These are phyloP conservation scores for Lachnellula suecica DNA, from an alignment of 2,329 filamentous ascomycete species.

Conservation along the genomic window DNA sequence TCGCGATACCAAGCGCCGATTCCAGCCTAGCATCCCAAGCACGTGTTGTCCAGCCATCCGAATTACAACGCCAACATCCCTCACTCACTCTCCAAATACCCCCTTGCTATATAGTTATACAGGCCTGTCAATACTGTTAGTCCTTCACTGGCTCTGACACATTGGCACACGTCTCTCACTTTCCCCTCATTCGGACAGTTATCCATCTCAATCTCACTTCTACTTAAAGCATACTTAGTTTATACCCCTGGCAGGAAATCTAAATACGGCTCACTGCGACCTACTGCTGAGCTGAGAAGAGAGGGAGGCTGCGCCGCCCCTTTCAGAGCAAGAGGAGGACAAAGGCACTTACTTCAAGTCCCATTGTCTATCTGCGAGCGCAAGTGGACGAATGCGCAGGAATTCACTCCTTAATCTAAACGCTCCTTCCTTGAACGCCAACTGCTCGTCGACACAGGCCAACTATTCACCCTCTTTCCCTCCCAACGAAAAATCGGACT, in stretches of 20 bases:
- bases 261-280: slow-evolving; percentile 1
- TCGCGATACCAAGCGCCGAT: background rate
- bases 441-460: too few relatives aligned
- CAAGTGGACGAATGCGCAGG: background rate
- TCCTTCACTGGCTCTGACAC: slow-evolving; percentile 20
- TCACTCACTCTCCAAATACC: background rate
- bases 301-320: slow-evolving; percentile 4
- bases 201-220: too few relatives aligned
- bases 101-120: background rate
- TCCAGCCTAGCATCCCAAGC: slow-evolving; percentile 4
- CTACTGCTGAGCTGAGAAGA: slow-evolving; percentile 12
- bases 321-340: background rate
- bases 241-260: slow-evolving; percentile 7
- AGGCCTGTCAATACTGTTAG: too few relatives aligned
- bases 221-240: too few relatives aligned
- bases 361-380: background rate
- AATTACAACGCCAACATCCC: slow-evolving; percentile 6
- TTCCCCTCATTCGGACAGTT: too few relatives aligned
- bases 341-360: too few relatives aligned
- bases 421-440: slow-evolving; percentile 4
- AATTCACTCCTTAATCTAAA: slow-evolving; percentile 5
- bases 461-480: background rate
- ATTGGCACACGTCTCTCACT: slow-evolving; percentile 3
- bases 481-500: background rate
- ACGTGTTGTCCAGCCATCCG: slow-evolving; percentile 4